These are phyloP conservation scores for Leccinum arenicola DNA, from an alignment of 768 basidiomycete species.

Conservation along the genomic window DNA sequence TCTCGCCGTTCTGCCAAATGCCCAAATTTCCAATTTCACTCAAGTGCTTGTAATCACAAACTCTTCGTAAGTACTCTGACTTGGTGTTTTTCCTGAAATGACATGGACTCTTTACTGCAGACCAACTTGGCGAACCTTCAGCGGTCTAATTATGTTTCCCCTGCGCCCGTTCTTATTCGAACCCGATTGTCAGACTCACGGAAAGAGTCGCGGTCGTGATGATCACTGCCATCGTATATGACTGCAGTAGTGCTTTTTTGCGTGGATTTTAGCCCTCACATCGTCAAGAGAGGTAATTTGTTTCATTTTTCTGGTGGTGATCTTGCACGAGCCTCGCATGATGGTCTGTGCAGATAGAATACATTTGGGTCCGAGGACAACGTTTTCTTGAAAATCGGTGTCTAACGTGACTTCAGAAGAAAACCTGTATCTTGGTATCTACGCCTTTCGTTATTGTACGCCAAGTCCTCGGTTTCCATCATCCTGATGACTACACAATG, in stretches of 20 bases:
- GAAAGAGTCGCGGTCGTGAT: background rate
- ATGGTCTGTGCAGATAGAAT: slow-evolving; percentile 5
- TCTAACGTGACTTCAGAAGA: slow-evolving; percentile 4
- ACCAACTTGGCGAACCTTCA: background rate
- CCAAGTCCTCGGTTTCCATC: background rate
- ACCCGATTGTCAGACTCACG: background rate
- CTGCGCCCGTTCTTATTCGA: background rate
- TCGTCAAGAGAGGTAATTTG: slow-evolving; percentile 9
- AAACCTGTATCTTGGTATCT: slow-evolving; percentile 9
- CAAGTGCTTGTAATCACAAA: too few relatives aligned
- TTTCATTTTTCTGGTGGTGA: background rate
- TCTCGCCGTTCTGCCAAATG: too few relatives aligned
- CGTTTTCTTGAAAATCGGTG: background rate
- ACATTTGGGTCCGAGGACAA: slow-evolving; percentile 11
- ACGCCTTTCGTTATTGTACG: slow-evolving; percentile 9
- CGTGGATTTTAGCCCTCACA: slow-evolving; percentile 2
- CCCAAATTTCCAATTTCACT: too few relatives aligned
- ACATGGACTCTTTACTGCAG: background rate
- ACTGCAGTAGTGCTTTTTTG: background rate
- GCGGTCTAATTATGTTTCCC: background rate
- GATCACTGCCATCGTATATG: background rate
- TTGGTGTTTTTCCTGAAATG: too few relatives aligned
- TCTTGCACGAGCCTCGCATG: background rate
- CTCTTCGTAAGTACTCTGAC: too few relatives aligned
- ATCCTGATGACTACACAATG: background rate